Conservation (phyloP, 2,329 filamentous ascomycete species). For the Colletotrichum sp. region DNA sequence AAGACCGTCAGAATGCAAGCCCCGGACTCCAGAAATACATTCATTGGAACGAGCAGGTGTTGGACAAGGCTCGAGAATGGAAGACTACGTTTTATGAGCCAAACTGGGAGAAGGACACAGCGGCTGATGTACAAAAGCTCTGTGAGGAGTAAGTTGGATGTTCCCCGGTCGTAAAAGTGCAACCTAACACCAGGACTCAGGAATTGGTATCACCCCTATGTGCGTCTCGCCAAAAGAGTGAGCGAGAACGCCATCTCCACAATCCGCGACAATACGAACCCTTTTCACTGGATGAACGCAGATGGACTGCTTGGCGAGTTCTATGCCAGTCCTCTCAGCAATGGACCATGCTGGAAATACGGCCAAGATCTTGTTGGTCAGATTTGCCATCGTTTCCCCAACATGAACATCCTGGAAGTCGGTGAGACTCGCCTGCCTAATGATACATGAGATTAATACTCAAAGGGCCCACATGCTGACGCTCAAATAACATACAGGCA, state of each 20-base stretch:
- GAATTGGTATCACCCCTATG: neutral
- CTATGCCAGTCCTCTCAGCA: neutral
- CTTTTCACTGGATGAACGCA: slow-evolving; percentile 2
- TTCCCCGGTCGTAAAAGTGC: neutral
- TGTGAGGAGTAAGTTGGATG: neutral
- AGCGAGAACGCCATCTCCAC: neutral
- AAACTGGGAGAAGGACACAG: neutral
- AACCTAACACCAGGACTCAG: neutral
- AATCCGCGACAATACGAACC: neutral
- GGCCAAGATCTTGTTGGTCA: neutral
- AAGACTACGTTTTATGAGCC: neutral
- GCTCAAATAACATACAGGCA: neutral
- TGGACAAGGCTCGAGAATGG: neutral
- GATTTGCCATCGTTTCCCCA: neutral
- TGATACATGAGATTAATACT: neutral
- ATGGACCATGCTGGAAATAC: neutral
- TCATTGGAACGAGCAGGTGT: neutral
- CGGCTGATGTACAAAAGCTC: neutral
- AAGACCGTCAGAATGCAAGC: neutral
- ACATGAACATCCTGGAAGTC: neutral
- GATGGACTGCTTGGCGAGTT: slow-evolving; percentile 2
- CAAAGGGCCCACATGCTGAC: neutral
- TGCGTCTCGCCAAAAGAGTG: neutral
- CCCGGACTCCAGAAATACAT: neutral
- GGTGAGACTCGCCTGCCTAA: neutral